A percentile compares a stretch with the other conserved stretches of the same genome.
Conservation (phyloP, 169 alveolate genomes). For the Eimeria mitis region DNA sequence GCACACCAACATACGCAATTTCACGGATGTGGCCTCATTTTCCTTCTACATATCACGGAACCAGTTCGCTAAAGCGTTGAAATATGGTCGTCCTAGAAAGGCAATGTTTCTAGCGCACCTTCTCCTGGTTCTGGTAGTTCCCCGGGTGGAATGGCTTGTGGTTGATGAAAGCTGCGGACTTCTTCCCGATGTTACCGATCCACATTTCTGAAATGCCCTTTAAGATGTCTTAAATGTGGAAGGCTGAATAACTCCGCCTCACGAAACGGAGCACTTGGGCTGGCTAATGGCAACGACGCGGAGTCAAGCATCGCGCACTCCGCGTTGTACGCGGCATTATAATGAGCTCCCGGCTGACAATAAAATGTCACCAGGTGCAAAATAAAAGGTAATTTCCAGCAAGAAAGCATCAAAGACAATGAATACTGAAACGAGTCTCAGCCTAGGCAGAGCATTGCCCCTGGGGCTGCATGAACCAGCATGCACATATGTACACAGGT, state of each 20-base stretch:
- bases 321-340: background rate
- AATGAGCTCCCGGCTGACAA: background rate
- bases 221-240: background rate
- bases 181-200: conserved; percentile 95
- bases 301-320: background rate
- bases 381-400: background rate
- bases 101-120: conserved; percentile 85
- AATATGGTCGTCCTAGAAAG: background rate
- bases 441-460: background rate
- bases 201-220: conserved; percentile 87
- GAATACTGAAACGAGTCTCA: background rate
- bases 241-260: background rate
- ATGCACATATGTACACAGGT: background rate
- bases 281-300: background rate
- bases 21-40: background rate
- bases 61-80: background rate
- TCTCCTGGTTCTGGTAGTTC: conserved; percentile 94
- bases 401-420: background rate
- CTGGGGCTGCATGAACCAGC: conserved; percentile 4
- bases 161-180: conserved; percentile 94
- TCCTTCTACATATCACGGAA: background rate
- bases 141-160: conserved; percentile 98
- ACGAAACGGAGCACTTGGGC: conserved; percentile 5
- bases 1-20: background rate
- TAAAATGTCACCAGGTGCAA: background rate